phyloP scores from a whole-genome alignment of 441 rosid species.

The Kokia cookei region DNA sequence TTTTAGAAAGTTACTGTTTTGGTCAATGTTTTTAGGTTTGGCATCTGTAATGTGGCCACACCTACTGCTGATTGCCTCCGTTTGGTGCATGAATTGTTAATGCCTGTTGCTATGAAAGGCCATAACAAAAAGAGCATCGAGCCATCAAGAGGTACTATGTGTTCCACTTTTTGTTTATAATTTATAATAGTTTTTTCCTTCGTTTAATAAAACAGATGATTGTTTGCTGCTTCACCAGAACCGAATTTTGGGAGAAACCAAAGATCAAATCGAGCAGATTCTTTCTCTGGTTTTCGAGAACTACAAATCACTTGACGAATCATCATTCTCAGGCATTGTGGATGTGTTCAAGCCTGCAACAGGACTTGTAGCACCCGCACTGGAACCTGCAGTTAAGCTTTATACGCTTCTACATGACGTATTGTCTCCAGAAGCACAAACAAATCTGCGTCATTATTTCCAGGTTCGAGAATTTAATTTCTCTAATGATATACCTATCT shows the following conservation, averaged over 20 bases:
- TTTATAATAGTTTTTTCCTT: slow-evolving; percentile 9
- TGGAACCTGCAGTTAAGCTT: slow-evolving; percentile 85
- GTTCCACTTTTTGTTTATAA: neutral
- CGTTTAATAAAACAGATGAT: neutral
- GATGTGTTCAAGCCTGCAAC: slow-evolving; percentile 76
- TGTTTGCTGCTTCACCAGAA: slow-evolving; percentile 48
- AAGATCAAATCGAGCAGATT: slow-evolving; percentile 94
- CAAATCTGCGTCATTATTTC: slow-evolving; percentile 75
- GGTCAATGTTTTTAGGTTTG: neutral
- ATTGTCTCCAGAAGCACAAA: slow-evolving; percentile 90
- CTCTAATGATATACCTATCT: neutral
- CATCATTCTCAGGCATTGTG: slow-evolving; percentile 65
- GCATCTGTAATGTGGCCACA: slow-evolving; percentile 58
- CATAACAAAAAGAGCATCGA: slow-evolving; percentile 65
- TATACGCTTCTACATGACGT: slow-evolving; percentile 88
- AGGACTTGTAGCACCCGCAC: slow-evolving; percentile 79
- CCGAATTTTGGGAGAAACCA: slow-evolving; percentile 84
- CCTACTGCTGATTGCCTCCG: slow-evolving; percentile 96
- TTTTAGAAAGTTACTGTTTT: neutral
- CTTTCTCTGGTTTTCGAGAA: slow-evolving; percentile 80
- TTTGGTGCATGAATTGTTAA: slow-evolving; percentile 75
- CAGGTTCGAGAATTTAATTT: slow-evolving; percentile 49
- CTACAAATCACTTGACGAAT: slow-evolving; percentile 92
- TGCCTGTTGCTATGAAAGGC: slow-evolving; percentile 85
- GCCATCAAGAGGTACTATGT: slow-evolving; percentile 92